Evolutionary conservation across 306 rosid genomes (phyloP).

Genomic region (Glycine latifolia): DNA sequence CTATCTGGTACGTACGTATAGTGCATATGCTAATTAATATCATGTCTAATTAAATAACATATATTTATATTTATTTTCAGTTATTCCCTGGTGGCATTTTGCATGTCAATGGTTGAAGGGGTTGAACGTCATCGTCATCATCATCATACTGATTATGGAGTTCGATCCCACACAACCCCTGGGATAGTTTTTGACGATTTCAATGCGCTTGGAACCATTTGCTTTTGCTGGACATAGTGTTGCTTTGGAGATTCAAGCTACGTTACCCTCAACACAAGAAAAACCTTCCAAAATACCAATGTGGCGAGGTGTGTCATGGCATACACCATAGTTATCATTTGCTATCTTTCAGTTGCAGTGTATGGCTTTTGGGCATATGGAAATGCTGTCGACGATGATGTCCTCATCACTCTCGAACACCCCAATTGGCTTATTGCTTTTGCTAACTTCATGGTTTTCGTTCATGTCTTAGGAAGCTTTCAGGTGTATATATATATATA

Average conservation of each 20-base stretch:
- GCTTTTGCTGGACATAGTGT: conserved; percentile 81
- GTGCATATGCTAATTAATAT: too few relatives aligned
- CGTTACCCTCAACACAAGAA: conserved; percentile 67
- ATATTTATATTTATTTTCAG: too few relatives aligned
- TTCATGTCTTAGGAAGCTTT: conserved; percentile 76
- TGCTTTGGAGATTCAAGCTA: conserved; percentile 74
- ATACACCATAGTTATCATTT: conserved; percentile 56
- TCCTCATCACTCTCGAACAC: conserved; percentile 63
- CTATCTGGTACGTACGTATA: conserved; percentile 32
- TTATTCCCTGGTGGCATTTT: conserved; percentile 52
- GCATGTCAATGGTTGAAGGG: conserved; percentile 52
- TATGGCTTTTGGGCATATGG: conserved; percentile 83
- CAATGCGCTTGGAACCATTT: conserved; percentile 70
- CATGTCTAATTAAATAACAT: too few relatives aligned
- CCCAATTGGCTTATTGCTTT: conserved; percentile 66
- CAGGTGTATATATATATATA: conserved; percentile 53
- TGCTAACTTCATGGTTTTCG: conserved; percentile 73
- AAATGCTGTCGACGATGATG: conserved; percentile 61
- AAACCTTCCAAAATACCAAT: conserved; percentile 66
- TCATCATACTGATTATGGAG: conserved; percentile 42
- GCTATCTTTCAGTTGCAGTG: conserved; percentile 59
- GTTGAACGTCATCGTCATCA: background rate
- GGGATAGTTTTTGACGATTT: conserved; percentile 55
- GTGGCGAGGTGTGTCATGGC: conserved; percentile 71
- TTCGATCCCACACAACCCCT: conserved; percentile 47